phyloP scores from a whole-genome alignment of 768 basidiomycete genomes.

The Hypsizygus marmoreus region DNA sequence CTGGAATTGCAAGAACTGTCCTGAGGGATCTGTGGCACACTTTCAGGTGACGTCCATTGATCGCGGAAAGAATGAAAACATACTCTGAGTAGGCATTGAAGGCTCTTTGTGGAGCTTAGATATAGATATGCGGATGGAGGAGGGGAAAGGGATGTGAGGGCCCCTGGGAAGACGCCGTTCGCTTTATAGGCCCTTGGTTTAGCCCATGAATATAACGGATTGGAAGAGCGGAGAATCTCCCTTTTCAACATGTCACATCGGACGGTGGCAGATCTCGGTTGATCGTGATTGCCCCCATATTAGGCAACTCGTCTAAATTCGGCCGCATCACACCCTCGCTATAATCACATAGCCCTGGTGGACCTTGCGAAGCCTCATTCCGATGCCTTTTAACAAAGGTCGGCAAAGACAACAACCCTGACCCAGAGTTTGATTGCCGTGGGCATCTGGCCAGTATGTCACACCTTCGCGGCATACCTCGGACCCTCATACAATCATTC shows the following conservation, averaged over 20 bases:
- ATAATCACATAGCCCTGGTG: constrained; percentile 26
- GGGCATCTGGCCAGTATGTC: too few species aligned
- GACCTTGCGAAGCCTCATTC: constrained; percentile 2
- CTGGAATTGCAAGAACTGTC: constrained; percentile 10
- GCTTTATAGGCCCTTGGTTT: constrained; percentile 21
- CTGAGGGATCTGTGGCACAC: constrained; percentile 11
- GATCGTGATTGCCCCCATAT: constrained; percentile 11
- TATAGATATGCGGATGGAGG: constrained; percentile 2
- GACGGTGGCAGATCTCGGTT: constrained; percentile 16
- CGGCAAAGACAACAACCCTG: too few species aligned
- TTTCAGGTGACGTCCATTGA: too few species aligned
- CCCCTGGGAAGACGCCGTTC: neutral
- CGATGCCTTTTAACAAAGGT: constrained; percentile 8
- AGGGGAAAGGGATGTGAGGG: neutral
- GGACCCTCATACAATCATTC: neutral
- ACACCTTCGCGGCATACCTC: neutral
- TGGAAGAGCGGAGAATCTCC: constrained; percentile 14
- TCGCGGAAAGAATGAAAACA: constrained; percentile 4
- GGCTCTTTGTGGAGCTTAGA: constrained; percentile 12
- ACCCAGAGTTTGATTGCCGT: too few species aligned
- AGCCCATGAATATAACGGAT: constrained; percentile 21
- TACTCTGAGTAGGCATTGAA: constrained; percentile 12
- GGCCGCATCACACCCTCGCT: constrained; percentile 24
- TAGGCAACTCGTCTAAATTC: constrained; percentile 8
- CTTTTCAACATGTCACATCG: constrained; percentile 25